Base-by-base conservation (phyloP, 257 asterid genomes). In the Hygrophila difformis region DNA sequence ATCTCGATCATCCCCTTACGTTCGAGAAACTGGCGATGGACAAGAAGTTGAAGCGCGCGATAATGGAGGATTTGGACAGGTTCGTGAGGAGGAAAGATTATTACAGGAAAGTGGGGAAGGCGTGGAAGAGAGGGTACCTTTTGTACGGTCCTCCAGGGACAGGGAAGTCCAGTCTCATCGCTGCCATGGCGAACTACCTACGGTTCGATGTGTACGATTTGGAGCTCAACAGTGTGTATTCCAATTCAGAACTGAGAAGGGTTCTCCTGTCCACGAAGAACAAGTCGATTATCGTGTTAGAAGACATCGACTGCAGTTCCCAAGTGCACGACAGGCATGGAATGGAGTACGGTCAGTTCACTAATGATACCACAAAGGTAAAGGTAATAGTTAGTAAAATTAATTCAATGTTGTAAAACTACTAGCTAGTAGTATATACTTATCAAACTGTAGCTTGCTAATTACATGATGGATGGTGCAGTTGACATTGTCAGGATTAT, bases 91-190 rank as follows among this genome's bases (percentile, higher is more conserved):
- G 81, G 41, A 67, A 49, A 16, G 73, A 72, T 21, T 54, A 52
- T 10, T 76, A 76, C 28, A 57, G 57, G 47, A 65, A 44, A 19
- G 77, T 76, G 2, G 81, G 84, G 5, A 72, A 76, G 55, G 77
- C 79, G 4, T 76, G 84, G 84, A 76, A 76, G 47, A 26, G 84
- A 1, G 84, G 79, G 2, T 76, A 76, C 42, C 61, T 76, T 53
- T 38, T 76, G 44, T 66, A 59, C 12, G 84, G 80, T 16, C 80
- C 77, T 1, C 80, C 79, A 0, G 80, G 83, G 8, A 75, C 77
- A 2, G 79, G 84, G 31, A 75, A 75, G 18, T 71, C 84, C 7
- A 75, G 31, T 8, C 8, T 26, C 7, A 26, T 26, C 8, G 31
- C 31, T 0, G 31, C 31, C 31, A 26, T 26, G 31, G 31, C 31